Conservation (phyloP, 805 yeast genomes). For the Saccharomycopsis guyanensis region DNA sequence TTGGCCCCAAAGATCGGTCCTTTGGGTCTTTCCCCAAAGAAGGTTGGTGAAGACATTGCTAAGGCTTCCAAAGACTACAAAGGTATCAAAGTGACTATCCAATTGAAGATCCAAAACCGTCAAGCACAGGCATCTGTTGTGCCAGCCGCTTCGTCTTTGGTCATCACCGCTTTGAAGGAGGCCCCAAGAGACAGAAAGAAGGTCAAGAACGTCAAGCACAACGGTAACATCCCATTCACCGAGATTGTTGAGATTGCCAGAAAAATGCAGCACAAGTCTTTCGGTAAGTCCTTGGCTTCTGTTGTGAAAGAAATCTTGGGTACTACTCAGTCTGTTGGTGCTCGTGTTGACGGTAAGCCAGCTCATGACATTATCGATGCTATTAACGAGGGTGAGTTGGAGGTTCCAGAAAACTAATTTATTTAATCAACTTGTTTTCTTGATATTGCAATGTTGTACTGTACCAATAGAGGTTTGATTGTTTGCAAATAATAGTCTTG, state of each 20-base stretch:
- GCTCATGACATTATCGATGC: conserved; percentile 98
- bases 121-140: conserved; percentile 98
- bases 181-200: conserved; percentile 99
- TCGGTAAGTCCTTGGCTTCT: conserved; percentile 95
- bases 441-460: conserved; percentile 2
- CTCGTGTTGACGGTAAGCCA: conserved; percentile 99
- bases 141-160: conserved; percentile 98
- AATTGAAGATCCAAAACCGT: conserved; percentile 98
- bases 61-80: conserved; percentile 98
- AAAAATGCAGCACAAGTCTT: conserved; percentile 94
- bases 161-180: conserved; percentile 98
- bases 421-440: conserved; percentile 18
- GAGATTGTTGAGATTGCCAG: conserved; percentile 97
- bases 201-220: conserved; percentile 99
- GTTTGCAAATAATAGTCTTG: background rate
- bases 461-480: conserved; percentile 16
- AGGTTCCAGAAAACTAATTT: conserved; percentile 72
- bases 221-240: conserved; percentile 96
- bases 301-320: conserved; percentile 98
- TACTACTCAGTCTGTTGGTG: conserved; percentile 99
- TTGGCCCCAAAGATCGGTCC: conserved; percentile 99
- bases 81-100: conserved; percentile 99
- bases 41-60: conserved; percentile 99
- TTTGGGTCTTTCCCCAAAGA: conserved; percentile 99
- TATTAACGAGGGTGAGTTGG: conserved; percentile 97